These are phyloP conservation scores for Hypoxylon subgilvum DNA, from an alignment of 495 filamentous ascomycete genomes.

Conservation along the genomic window DNA sequence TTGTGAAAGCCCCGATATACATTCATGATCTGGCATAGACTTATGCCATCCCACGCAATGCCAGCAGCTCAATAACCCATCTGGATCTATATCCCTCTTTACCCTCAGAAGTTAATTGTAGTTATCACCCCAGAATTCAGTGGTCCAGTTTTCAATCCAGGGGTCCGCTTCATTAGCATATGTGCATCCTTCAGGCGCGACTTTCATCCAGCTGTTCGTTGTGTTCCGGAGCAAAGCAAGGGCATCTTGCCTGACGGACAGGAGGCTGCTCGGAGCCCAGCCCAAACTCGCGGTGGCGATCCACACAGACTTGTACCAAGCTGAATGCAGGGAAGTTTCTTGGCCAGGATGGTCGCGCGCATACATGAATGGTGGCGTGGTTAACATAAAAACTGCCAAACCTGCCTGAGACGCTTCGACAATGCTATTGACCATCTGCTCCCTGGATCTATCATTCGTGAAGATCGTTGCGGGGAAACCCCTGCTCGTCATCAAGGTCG, in stretches of 20 bases:
- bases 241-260: background rate
- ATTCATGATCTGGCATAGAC: background rate
- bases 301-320: background rate
- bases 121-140: background rate
- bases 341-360: background rate
- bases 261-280: background rate
- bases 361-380: background rate
- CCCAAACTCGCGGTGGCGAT: background rate
- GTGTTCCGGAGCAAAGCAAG: background rate
- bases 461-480: background rate
- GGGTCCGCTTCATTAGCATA: background rate
- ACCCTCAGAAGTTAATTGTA: background rate
- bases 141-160: background rate
- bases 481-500: background rate
- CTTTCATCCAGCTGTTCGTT: background rate
- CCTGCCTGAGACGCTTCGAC: background rate
- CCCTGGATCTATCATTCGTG: background rate
- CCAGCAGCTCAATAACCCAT: background rate
- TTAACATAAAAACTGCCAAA: background rate
- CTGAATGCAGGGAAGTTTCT: background rate
- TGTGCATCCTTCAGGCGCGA: background rate
- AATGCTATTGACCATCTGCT: background rate
- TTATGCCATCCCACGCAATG: background rate
- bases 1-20: slow-evolving; percentile 3
- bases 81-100: background rate